phyloP scores from a whole-genome alignment of 1,284 basidiomycete genomes.

The Rhodotorula sp. region DNA sequence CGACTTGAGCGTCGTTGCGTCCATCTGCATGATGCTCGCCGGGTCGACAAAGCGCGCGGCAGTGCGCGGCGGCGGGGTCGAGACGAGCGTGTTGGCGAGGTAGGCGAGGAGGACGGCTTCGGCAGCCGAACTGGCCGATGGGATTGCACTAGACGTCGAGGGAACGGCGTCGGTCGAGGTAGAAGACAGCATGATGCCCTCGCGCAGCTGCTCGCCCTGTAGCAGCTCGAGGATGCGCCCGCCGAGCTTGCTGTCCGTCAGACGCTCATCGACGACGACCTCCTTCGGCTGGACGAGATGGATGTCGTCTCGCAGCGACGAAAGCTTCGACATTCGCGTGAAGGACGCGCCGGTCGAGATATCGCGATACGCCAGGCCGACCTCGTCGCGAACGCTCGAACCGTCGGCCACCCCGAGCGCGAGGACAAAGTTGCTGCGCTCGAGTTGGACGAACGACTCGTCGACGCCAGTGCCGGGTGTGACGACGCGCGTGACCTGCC shows the following conservation, averaged over 20 bases:
- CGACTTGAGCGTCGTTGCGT: slow-evolving; percentile 68
- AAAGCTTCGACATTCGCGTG: slow-evolving; percentile 63
- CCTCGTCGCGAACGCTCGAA: slow-evolving; percentile 14
- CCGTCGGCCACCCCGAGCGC: slow-evolving; percentile 57
- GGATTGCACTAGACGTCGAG: not conserved
- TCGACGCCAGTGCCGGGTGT: slow-evolving; percentile 66
- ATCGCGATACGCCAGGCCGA: slow-evolving; percentile 86
- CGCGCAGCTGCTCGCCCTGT: slow-evolving; percentile 52
- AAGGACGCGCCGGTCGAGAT: slow-evolving; percentile 94
- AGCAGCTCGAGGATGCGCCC: slow-evolving; percentile 26
- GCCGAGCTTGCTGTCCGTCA: slow-evolving; percentile 44
- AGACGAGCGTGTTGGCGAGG: slow-evolving; percentile 38
- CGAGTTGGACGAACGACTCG: slow-evolving; percentile 77
- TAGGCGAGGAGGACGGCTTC: slow-evolving; percentile 41
- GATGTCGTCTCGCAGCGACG: slow-evolving; percentile 75
- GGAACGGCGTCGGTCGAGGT: slow-evolving; percentile 34
- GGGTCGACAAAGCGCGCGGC: slow-evolving; percentile 27
- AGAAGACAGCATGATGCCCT: slow-evolving; percentile 56
- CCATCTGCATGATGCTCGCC: slow-evolving; percentile 38
- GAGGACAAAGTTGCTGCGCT: slow-evolving; percentile 84
- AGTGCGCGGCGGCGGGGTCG: slow-evolving; percentile 20
- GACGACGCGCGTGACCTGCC: slow-evolving; percentile 71
- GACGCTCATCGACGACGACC: slow-evolving; percentile 65
- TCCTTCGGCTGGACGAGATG: slow-evolving; percentile 78
- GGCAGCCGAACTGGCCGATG: slow-evolving; percentile 6